Base-by-base conservation (phyloP, 73 alveolate genomes). In the Paramecium primaurelia region DNA sequence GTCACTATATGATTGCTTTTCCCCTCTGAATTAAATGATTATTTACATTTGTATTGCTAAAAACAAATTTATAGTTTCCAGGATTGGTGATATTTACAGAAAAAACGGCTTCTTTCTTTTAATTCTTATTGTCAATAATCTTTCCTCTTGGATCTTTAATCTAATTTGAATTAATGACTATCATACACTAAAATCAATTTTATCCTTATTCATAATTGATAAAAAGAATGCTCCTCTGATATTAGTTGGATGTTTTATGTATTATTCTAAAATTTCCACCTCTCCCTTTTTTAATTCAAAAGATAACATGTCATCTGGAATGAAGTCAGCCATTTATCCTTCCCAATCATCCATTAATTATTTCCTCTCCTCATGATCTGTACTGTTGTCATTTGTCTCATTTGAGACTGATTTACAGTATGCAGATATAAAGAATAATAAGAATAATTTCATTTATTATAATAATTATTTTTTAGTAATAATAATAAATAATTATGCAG, bases 221-320 rank as follows among this genome's bases (percentile, higher is more conserved):
- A 87, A 47, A 40, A 87, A 87, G 88, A 64, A 87, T 20, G 93
- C 93, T 25, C 93, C 93, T 87, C 93, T 87, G 58, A 87, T 51
- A 58, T 87, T 64, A 20, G 93, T 87, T 18, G 93, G 93, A 38
- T 64, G 59, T 10, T 60, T 38, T 6, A 87, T 64, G 36, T 60
- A 73, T 51, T 87, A 49, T 58, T 64, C 86, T 20, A 87, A 68
- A 18, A 87, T 68, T 36, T 86, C 85, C n/a, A 87, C 89, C 68
- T 87, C 93, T 60, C 86, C 93, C 42, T 87, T 87, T 40, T 59
- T 16, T 7, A 87, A 26, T 26, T 59, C 88, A 64, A 87, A 87
- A 40, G 93, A 42, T 34, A 87, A 47, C 93, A 87, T 60, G 25
- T 87, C 93, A 87, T 87, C 93, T 12, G 93, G 93, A 38, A 60